Conservation (phyloP, 2,329 filamentous ascomycete species). For the Blumeria graminis region DNA sequence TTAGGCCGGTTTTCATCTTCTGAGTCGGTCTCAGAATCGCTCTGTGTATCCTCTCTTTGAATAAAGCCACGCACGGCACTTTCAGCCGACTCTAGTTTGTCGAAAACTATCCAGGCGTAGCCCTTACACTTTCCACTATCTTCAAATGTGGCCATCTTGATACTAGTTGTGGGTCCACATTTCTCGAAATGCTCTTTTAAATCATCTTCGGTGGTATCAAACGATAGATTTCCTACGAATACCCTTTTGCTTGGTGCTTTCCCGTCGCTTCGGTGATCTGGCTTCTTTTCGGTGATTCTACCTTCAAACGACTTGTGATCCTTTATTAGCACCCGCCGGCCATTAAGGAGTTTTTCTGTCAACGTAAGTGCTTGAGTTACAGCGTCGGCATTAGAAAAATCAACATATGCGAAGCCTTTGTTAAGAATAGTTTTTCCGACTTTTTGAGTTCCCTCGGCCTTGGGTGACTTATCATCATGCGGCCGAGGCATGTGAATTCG, state of each 20-base stretch:
- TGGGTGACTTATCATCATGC: slow-evolving; percentile 18
- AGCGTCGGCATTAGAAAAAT: slow-evolving; percentile 46
- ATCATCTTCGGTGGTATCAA: slow-evolving; percentile 59
- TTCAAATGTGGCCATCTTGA: slow-evolving; percentile 85
- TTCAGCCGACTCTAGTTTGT: slow-evolving; percentile 48
- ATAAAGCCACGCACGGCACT: slow-evolving; percentile 63
- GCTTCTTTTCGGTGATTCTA: slow-evolving; percentile 42
- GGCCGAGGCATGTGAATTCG: slow-evolving; percentile 35
- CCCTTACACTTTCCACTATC: slow-evolving; percentile 96
- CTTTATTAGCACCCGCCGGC: slow-evolving; percentile 77
- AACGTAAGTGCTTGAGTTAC: slow-evolving; percentile 55
- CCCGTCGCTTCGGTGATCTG: slow-evolving; percentile 15
- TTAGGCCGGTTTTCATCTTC: slow-evolving; percentile 18
- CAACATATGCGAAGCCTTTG: slow-evolving; percentile 90
- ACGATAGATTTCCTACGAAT: slow-evolving; percentile 78
- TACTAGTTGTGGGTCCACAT: slow-evolving; percentile 61
- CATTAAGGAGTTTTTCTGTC: slow-evolving; percentile 58
- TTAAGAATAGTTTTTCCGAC: slow-evolving; percentile 24
- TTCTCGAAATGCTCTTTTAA: slow-evolving; percentile 58
- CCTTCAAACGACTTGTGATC: slow-evolving; percentile 75
- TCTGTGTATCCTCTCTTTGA: slow-evolving; percentile 29
- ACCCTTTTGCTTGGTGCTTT: slow-evolving; percentile 55
- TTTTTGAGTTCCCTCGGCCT: slow-evolving; percentile 12
- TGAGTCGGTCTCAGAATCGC: slow-evolving; percentile 11
- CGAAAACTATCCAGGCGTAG: slow-evolving; percentile 86